These are phyloP conservation scores for Populus euphratica DNA, from an alignment of 345 rosid species.

Conservation along the genomic window DNA sequence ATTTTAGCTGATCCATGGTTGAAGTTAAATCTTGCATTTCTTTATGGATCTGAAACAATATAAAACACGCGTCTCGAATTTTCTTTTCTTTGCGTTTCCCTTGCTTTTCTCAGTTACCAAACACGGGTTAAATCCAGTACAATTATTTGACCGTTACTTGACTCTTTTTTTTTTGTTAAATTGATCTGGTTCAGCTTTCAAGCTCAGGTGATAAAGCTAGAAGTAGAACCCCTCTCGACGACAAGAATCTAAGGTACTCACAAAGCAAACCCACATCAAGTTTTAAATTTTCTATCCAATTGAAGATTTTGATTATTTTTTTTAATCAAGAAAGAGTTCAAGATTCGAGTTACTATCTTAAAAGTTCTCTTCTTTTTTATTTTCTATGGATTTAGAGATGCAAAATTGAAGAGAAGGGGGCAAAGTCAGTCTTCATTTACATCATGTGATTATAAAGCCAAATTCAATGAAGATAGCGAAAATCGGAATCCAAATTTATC, in stretches of 20 bases:
- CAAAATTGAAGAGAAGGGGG: slow-evolving; percentile 54
- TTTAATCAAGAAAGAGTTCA: neutral
- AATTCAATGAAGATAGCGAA: slow-evolving; percentile 44
- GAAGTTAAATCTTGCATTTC: neutral
- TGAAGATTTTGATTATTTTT: slow-evolving; percentile 1
- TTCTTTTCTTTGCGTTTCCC: neutral
- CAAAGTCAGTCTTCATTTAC: slow-evolving; percentile 35
- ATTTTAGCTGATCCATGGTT: neutral
- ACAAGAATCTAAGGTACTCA: slow-evolving; percentile 44
- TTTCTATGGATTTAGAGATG: slow-evolving; percentile 32
- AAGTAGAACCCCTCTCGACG: slow-evolving; percentile 32
- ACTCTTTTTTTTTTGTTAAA: neutral
- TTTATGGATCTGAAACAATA: neutral
- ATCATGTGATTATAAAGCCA: slow-evolving; percentile 19
- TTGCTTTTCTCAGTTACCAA: neutral
- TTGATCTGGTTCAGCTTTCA: slow-evolving; percentile 28
- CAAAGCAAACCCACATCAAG: neutral
- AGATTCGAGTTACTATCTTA: neutral
- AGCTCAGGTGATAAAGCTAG: slow-evolving; percentile 20
- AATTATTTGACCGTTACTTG: neutral
- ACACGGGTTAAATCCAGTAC: neutral
- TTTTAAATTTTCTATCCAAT: neutral
- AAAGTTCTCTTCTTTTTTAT: slow-evolving; percentile 1
- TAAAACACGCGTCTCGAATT: neutral
- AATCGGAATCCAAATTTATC: slow-evolving; percentile 64